These are phyloP conservation scores for Primulina eburnea DNA, from an alignment of 257 asterid genomes.

Conservation along the genomic window DNA sequence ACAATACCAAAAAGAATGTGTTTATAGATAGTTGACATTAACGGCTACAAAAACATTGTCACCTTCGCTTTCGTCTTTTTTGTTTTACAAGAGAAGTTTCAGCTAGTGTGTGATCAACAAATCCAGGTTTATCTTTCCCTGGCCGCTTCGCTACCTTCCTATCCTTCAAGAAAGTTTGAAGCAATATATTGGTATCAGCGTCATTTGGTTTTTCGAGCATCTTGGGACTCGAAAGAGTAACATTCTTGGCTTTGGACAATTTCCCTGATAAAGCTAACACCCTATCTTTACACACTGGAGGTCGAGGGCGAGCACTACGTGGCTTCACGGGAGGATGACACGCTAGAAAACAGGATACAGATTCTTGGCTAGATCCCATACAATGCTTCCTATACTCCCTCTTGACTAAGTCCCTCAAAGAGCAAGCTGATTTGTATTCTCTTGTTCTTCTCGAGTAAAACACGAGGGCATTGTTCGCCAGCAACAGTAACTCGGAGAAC, in stretches of 20 bases:
- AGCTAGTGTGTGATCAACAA: slow-evolving; percentile 22
- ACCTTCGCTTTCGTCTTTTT: slow-evolving; percentile 43
- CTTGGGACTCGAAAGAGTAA: slow-evolving; percentile 12
- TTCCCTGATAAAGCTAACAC: slow-evolving; percentile 19
- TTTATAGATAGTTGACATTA: neutral
- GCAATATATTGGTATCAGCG: slow-evolving; percentile 26
- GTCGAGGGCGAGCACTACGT: slow-evolving; percentile 56
- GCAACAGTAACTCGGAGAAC: slow-evolving; percentile 75
- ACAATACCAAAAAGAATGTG: no score
- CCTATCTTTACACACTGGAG: slow-evolving; percentile 36
- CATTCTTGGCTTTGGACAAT: slow-evolving; percentile 20
- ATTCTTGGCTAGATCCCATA: slow-evolving; percentile 36
- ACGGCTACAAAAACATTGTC: slow-evolving; percentile 18
- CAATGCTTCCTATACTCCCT: slow-evolving; percentile 51
- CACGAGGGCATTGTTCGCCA: slow-evolving; percentile 75
- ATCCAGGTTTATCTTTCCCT: slow-evolving; percentile 32
- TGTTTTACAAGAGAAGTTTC: slow-evolving; percentile 37
- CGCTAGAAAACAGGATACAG: slow-evolving; percentile 45
- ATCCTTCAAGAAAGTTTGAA: slow-evolving; percentile 27
- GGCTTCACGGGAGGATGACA: slow-evolving; percentile 80
- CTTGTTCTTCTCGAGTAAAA: slow-evolving; percentile 81
- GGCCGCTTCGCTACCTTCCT: slow-evolving; percentile 50
- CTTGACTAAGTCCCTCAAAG: slow-evolving; percentile 56
- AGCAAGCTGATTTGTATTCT: slow-evolving; percentile 70
- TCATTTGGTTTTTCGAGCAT: slow-evolving; percentile 26